phyloP scores from a whole-genome alignment of 768 basidiomycete genomes.

The Erythrobasidium yunnanense region DNA sequence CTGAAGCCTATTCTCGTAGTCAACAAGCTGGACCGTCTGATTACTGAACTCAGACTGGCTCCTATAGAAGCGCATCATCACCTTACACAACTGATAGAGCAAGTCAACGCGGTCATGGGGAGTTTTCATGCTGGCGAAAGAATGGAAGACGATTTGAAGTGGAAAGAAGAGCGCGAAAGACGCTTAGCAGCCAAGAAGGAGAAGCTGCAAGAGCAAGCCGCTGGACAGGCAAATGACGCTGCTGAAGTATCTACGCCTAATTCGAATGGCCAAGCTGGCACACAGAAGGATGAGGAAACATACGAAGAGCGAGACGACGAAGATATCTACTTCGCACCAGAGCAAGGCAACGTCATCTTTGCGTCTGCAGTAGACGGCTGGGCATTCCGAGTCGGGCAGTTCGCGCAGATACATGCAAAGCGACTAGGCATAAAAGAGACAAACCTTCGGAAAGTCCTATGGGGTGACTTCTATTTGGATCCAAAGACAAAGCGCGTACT shows the following conservation, averaged over 20 bases:
- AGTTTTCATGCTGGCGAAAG: slow-evolving; percentile 86
- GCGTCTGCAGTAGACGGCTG: slow-evolving; percentile 92
- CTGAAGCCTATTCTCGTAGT: slow-evolving; percentile 85
- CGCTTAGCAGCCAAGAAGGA: slow-evolving; percentile 68
- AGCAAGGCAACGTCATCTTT: slow-evolving; percentile 89
- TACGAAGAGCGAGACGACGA: slow-evolving; percentile 96
- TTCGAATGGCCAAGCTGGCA: slow-evolving; percentile 32
- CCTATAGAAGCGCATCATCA: slow-evolving; percentile 91
- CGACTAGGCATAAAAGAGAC: slow-evolving; percentile 84
- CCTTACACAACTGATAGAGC: slow-evolving; percentile 81
- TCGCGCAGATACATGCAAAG: slow-evolving; percentile 78
- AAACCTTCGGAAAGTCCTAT: slow-evolving; percentile 72
- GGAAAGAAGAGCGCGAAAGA: slow-evolving; percentile 82
- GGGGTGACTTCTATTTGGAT: slow-evolving; percentile 96
- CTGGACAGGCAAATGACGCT: slow-evolving; percentile 52
- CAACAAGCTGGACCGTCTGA: slow-evolving; percentile 89
- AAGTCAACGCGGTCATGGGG: slow-evolving; percentile 97
- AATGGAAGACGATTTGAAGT: slow-evolving; percentile 90
- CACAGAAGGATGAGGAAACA: slow-evolving; percentile 38
- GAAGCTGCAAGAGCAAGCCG: slow-evolving; percentile 42
- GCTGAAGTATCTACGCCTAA: slow-evolving; percentile 52
- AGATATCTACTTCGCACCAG: slow-evolving; percentile 92
- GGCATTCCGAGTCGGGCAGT: slow-evolving; percentile 90
- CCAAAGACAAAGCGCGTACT: slow-evolving; percentile 90
- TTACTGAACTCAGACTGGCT: slow-evolving; percentile 81